Evolutionary conservation across 2,329 filamentous ascomycete species (phyloP).

Genomic region (Cladophialophora carrionii): DNA sequence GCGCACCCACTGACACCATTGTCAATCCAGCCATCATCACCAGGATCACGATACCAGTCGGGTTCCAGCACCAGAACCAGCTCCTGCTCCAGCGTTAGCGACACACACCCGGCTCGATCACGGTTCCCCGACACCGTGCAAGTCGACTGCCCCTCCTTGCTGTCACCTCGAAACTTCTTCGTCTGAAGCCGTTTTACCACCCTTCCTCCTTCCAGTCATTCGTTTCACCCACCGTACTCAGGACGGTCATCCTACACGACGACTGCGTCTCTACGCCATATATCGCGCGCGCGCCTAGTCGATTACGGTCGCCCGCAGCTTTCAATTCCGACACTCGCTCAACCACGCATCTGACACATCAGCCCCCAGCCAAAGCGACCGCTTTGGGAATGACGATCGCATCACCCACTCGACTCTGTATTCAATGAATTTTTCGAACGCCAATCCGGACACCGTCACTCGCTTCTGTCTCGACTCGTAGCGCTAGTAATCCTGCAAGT

Average conservation of each 20-base stretch:
- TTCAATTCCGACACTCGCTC: slow-evolving; percentile 3
- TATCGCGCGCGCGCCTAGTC: neutral
- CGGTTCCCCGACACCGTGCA: neutral
- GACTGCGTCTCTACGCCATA: neutral
- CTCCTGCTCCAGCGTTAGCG: neutral
- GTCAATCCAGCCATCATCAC: neutral
- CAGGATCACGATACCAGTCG: neutral
- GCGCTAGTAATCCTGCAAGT: slow-evolving; percentile 7
- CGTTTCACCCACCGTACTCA: neutral
- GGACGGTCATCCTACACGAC: neutral
- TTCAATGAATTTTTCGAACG: slow-evolving; percentile 14
- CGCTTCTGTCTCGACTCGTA: slow-evolving; percentile 4
- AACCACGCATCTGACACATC: slow-evolving; percentile 10
- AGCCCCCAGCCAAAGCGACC: slow-evolving; percentile 4
- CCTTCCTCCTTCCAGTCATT: slow-evolving; percentile 1
- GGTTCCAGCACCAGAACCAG: too few species aligned
- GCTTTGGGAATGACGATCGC: slow-evolving; percentile 15
- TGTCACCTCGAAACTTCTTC: slow-evolving; percentile 3
- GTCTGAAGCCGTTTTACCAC: neutral
- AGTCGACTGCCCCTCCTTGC: slow-evolving; percentile 10
- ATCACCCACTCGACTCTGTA: slow-evolving; percentile 14
- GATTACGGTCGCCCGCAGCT: neutral
- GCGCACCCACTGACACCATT: neutral
- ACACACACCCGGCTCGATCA: neutral
- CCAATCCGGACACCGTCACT: slow-evolving; percentile 7